Base-by-base conservation (phyloP, 2,329 filamentous ascomycete species). In the Stagonosporopsis cucurbitacearum region DNA sequence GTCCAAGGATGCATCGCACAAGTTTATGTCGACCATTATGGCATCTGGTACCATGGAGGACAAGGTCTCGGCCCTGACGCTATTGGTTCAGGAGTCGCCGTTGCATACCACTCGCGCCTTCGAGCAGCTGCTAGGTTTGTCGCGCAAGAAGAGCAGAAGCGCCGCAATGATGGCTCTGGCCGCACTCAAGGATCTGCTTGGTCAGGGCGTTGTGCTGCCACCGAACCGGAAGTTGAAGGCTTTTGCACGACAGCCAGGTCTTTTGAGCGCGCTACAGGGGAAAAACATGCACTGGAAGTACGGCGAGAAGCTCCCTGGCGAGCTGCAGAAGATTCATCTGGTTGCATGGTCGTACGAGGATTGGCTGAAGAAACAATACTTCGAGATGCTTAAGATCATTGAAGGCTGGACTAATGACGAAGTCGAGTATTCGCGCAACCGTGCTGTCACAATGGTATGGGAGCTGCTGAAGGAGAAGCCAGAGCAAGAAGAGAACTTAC, bases 1-100 rank as follows among this genome's bases (percentile, higher is more conserved):
- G 52, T 86, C 90, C 6, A 86, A 91, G 46, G 92, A 91, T 23
- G 95, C 94, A 2, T 94, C 93, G 36, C 90, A 96, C 77, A 96
- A 93, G 75, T 99, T 99, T 81, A 88, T 98, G 82, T 91, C 93
- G 1, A 96, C 92, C 17, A 97, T 99, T 74, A 97, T 98, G 91
- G 82, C 92, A 9, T 96, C 93, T 1, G 95, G 95, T 81, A 99
- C 96, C 9, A 85, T 98, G 66, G 96, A 92, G 52, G 95, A 99
- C 75, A 98, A 97, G 75, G 89, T 98, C 39, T 99, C 95, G 2
- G 96, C 95, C 3, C 81, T 99, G 69, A 99, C 95, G 4, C 82
- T 99, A 65, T 90, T 95, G 52, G 88, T 97, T 12, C 96, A 99
- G 79, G 95, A 99, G 76, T 98, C 96, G 8, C 95, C 95, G 17